Evolutionary conservation across 1,284 basidiomycete species (phyloP), one percentile per base, ranked within the genome.

Genomic region (Puccinia novopanici): DNA sequence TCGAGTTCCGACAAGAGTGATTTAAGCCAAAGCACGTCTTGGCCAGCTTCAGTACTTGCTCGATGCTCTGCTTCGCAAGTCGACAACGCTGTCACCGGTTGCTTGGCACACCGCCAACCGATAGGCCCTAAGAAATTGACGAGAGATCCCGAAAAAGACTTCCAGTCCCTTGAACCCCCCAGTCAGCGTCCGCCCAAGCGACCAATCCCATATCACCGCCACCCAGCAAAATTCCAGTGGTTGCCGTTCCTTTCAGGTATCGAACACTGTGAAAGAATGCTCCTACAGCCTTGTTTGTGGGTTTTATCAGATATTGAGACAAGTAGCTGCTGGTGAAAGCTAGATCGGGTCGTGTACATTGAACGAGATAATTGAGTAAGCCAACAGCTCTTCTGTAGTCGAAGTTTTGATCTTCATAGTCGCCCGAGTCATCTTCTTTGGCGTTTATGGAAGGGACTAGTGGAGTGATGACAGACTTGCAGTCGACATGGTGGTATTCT

Each of bases 271-370:
- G 61, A 65, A 19, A 22, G n/a, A 65, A 65, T 8, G 34, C 22
- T 8, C 8, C 3, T 3, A 65, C 30, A 3, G 61, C 27, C 24
- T 65, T 65, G 34, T 65, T 65, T 13, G 61, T 65, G 37, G 61
- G 30, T 2, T 22, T 15, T 9, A 65, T 10, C 34, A 65, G n/a
- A 22, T 19, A 65, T 65, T 65, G 61, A 6, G 61, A 65, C 22
- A 65, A 22, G 19, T 40, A 65, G 17, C 30, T 37, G 3, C 5
- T 8, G n/a, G 40, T 40, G 19, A 65, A 65, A 65, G 61, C 17
- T 40, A 65, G n/a, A 24, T 65, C 61, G 6, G 61, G 61, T 19
- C 61, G 34, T 9, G 61, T 65, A 65, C 61, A 65, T 40, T 65
- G 61, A 9, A 65, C 61, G 2, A 65, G 40, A 22, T 61, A 61